These are phyloP conservation scores for Polyporus tsugae DNA, from an alignment of 1,284 basidiomycete genomes.

Conservation along the genomic window DNA sequence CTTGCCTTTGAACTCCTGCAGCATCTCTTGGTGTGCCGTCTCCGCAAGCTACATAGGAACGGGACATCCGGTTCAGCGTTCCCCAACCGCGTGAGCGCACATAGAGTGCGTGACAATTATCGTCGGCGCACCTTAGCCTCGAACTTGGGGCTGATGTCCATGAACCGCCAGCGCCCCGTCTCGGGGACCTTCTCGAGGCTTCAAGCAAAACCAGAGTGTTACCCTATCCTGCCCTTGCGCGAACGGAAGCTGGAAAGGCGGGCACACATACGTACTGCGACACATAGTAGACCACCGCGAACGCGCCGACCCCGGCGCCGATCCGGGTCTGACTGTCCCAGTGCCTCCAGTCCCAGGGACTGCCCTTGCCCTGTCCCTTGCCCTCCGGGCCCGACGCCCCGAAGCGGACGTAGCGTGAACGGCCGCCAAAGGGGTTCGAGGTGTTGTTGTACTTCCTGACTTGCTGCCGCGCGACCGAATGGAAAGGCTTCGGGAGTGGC, in stretches of 20 bases:
- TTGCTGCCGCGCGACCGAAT: neutral
- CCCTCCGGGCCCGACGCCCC: constrained; percentile 17
- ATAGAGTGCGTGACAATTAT: neutral
- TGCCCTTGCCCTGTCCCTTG: constrained; percentile 23
- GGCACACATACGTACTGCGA: constrained; percentile 56
- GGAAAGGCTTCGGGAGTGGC: neutral
- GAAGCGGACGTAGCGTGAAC: constrained; percentile 40
- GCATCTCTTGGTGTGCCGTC: constrained; percentile 57
- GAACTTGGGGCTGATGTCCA: constrained; percentile 69
- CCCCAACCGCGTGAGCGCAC: too few relatives aligned
- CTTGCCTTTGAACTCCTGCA: constrained; percentile 61
- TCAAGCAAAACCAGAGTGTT: neutral
- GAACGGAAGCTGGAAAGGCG: neutral
- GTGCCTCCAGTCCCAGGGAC: constrained; percentile 32
- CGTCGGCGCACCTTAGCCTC: constrained; percentile 59
- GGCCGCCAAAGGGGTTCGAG: constrained; percentile 11
- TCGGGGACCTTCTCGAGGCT: constrained; percentile 85
- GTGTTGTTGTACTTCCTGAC: neutral
- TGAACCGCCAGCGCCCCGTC: constrained; percentile 87
- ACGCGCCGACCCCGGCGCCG: constrained; percentile 40
- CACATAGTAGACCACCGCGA: constrained; percentile 63
- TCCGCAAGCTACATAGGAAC: constrained; percentile 52
- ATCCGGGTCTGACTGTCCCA: constrained; percentile 36
- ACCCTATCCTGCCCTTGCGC: neutral
- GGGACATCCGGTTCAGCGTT: too few relatives aligned